Base-by-base conservation (phyloP, 768 basidiomycete genomes). In the Pleurotus ostreatus region DNA sequence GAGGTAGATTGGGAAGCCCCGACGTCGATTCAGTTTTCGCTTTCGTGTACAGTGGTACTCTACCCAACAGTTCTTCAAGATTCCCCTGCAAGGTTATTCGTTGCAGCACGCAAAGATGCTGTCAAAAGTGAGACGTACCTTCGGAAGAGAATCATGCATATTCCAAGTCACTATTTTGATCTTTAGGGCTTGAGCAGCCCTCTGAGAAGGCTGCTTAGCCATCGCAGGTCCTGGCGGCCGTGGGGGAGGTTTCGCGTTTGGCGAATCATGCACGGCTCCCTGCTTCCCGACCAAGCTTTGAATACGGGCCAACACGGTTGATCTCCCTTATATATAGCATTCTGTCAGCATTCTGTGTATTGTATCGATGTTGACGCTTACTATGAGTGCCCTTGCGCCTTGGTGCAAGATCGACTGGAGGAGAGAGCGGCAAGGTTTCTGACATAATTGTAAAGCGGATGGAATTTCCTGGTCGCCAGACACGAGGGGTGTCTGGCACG, bases 131-230 rank as follows among this genome's bases (percentile, higher is more conserved):
- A 11, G 15, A 58, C 65, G 13, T 25, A 84, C 88, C 79, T 88
- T 91, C 26, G 89, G 89, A 4, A 91, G 64, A 0, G 85, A 85
- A 60, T 91, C 88, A 60, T 92, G 86, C 89, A 92, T 92, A 60
- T 92, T 92, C 89, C 89, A 92, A 38, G 86, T 87, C 34, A 90
- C 51, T 46, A 91, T 81, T 43, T 84, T 73, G 39, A 89, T 71
- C 64, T 91, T 92, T 45, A 91, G 71, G 65, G 77, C 78, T 60
- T 74, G 77, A 1, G 70, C 69, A 4, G 67, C 58, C 9, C 65
- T 59, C 8, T 54, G 34, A 15, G 70, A 64, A 20, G 65, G 55
- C 55, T 60, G 66, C 55, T 65, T 67, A 18, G 63, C 58, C 25
- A 53, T 61, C n/a, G 57, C 62, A 40, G 62, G 63, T 39, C 26